A percentile compares a stretch with the other conserved stretches of the same genome.
Conservation (phyloP, 2,329 filamentous ascomycete species). For the Venturia asperata region DNA sequence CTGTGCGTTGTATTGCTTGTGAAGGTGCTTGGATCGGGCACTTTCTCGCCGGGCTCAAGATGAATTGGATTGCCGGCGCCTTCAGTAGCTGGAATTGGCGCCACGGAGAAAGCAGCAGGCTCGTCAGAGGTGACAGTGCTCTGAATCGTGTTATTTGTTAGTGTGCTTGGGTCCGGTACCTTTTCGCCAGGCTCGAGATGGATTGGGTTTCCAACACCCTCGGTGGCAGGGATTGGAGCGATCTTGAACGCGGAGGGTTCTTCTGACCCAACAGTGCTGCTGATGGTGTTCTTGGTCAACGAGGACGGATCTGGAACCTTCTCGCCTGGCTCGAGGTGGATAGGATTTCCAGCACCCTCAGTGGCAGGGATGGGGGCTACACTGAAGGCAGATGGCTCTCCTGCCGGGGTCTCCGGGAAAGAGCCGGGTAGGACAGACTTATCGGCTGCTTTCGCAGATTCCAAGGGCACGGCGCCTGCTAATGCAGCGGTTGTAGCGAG, state of each 20-base stretch:
- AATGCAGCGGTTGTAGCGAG: constrained; percentile 64
- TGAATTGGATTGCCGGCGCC: constrained; percentile 69
- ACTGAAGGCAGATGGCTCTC: constrained; percentile 42
- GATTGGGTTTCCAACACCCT: constrained; percentile 67
- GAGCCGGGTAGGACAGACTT: constrained; percentile 51
- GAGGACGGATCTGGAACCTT: constrained; percentile 62
- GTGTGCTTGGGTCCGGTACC: constrained; percentile 59
- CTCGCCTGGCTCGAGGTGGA: constrained; percentile 72
- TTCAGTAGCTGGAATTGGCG: constrained; percentile 52
- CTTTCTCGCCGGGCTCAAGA: constrained; percentile 70
- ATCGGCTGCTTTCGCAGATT: constrained; percentile 37
- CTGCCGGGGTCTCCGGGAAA: constrained; percentile 52
- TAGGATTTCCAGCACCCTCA: constrained; percentile 64
- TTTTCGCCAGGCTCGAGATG: constrained; percentile 71
- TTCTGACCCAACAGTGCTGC: constrained; percentile 43
- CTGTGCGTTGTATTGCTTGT: constrained; percentile 50
- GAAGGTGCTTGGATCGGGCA: constrained; percentile 59
- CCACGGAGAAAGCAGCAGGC: constrained; percentile 45
- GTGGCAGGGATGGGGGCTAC: constrained; percentile 55
- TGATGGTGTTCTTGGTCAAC: constrained; percentile 63
- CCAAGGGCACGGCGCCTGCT: constrained; percentile 59
- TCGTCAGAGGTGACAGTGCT: constrained; percentile 40
- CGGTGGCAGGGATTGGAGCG: constrained; percentile 53
- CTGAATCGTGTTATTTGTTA: constrained; percentile 65
- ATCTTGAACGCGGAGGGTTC: constrained; percentile 44